phyloP scores from a whole-genome alignment of 352 stramenopile genomes.

The Thraustotheca clavata region DNA sequence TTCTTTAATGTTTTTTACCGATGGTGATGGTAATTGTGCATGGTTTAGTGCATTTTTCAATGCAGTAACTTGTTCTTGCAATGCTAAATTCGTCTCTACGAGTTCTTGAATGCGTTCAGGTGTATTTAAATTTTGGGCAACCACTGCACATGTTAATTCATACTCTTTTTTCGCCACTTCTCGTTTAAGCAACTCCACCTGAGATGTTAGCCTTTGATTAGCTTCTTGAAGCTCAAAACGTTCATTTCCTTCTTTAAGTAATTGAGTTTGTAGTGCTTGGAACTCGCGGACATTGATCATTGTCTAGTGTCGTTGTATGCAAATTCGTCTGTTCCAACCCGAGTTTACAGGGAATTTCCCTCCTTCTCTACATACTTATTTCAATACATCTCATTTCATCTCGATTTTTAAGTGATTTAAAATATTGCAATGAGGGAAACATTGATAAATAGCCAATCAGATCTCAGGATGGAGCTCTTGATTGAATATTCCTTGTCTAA shows the following conservation, averaged over 20 bases:
- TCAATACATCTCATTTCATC: not conserved
- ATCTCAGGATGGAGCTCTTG: too few relatives aligned
- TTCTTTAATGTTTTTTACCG: not conserved
- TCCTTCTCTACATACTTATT: not conserved
- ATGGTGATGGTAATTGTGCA: not conserved
- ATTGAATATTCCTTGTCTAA: too few relatives aligned
- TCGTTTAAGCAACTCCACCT: conserved; percentile 14
- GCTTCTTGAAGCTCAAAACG: conserved; percentile 18
- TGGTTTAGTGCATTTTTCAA: conserved; percentile 34
- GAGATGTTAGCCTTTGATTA: conserved; percentile 8
- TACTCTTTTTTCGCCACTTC: conserved; percentile 17
- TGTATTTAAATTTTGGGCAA: not conserved
- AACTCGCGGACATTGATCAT: conserved; percentile 22
- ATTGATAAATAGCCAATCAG: not conserved
- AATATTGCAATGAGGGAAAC: not conserved
- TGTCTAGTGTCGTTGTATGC: not conserved
- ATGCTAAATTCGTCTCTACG: conserved; percentile 35
- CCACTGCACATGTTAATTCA: not conserved
- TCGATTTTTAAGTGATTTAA: not conserved
- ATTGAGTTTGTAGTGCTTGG: conserved; percentile 20
- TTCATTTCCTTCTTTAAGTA: conserved; percentile 21
- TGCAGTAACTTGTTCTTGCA: conserved; percentile 39
- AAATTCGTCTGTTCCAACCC: not conserved
- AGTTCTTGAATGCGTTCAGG: conserved; percentile 31
- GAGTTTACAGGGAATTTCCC: not conserved